These are phyloP conservation scores for Scheffersomyces quercinus DNA, from an alignment of 1,139 yeast genomes.

Conservation along the genomic window DNA sequence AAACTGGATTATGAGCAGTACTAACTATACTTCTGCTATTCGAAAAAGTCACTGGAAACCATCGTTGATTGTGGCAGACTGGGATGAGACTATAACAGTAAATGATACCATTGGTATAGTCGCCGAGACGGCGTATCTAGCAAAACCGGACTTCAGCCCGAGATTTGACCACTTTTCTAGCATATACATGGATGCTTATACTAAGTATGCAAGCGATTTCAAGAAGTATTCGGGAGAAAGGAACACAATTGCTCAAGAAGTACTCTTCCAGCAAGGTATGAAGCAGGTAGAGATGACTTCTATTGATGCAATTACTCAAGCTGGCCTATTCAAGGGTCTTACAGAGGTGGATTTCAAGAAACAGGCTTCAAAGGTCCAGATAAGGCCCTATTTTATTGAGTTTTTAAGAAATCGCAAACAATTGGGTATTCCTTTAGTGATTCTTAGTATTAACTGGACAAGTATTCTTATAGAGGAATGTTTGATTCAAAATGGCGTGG, in stretches of 20 bases:
- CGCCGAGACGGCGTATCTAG: constrained; percentile 50
- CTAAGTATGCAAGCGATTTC: constrained; percentile 18
- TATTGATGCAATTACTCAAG: constrained; percentile 42
- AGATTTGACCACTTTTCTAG: constrained; percentile 47
- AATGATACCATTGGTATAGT: constrained; percentile 57
- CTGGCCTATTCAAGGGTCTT: constrained; percentile 48
- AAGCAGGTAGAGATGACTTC: constrained; percentile 52
- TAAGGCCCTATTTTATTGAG: constrained; percentile 46
- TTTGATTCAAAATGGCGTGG: constrained; percentile 32
- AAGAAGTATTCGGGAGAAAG: constrained; percentile 18
- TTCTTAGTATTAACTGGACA: constrained; percentile 71
- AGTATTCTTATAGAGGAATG: constrained; percentile 46
- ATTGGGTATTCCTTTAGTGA: constrained; percentile 36
- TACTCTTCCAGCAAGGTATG: constrained; percentile 46
- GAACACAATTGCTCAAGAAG: constrained; percentile 30
- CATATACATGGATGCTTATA: constrained; percentile 44
- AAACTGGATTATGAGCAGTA: too few relatives aligned
- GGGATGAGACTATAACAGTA: constrained; percentile 71
- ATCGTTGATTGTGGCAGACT: constrained; percentile 49
- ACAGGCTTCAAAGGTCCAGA: constrained; percentile 36
- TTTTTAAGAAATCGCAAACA: constrained; percentile 28
- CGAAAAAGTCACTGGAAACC: constrained; percentile 1
- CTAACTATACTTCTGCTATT: too few relatives aligned
- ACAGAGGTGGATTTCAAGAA: constrained; percentile 26
- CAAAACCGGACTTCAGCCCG: constrained; percentile 37